phyloP scores from a whole-genome alignment of 352 stramenopile genomes.

The Globisporangium lucens region DNA sequence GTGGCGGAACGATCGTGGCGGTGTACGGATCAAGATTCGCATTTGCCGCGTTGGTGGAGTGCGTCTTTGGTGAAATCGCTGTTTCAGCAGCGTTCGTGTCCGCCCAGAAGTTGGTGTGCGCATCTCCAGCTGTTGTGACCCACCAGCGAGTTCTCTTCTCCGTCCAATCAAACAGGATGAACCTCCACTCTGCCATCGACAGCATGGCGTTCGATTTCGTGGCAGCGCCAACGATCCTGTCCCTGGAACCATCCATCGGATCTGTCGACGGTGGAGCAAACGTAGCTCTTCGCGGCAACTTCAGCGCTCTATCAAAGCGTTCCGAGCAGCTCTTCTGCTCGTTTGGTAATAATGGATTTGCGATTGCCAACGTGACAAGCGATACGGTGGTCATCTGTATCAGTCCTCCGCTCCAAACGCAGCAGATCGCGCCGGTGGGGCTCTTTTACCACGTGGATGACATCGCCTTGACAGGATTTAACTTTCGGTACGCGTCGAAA shows the following conservation, averaged over 20 bases:
- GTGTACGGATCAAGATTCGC: conserved; percentile 27
- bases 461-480: conserved; percentile 21
- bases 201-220: conserved; percentile 28
- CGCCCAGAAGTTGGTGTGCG: conserved; percentile 23
- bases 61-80: conserved; percentile 30
- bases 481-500: conserved; percentile 29
- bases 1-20: conserved; percentile 26
- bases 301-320: conserved; percentile 13
- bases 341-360: conserved; percentile 24
- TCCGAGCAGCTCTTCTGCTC: conserved; percentile 24
- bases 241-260: conserved; percentile 24
- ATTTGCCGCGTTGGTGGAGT: conserved; percentile 23
- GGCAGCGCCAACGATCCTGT: conserved; percentile 12
- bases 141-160: conserved; percentile 14
- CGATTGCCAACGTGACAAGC: conserved; percentile 11
- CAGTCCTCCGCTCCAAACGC: conserved; percentile 17
- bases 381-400: conserved; percentile 21
- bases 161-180: conserved; percentile 14
- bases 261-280: conserved; percentile 26
- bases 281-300: conserved; percentile 29
- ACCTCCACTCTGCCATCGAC: conserved; percentile 14
- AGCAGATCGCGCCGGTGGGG: conserved; percentile 18
- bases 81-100: conserved; percentile 29
- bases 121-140: conserved; percentile 20
- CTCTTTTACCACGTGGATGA: conserved; percentile 29